Percentiles rank a stretch among this genome's conserved stretches.
phyloP scores from a whole-genome alignment of 345 rosid genomes.

The Eutrema yunnanense region DNA sequence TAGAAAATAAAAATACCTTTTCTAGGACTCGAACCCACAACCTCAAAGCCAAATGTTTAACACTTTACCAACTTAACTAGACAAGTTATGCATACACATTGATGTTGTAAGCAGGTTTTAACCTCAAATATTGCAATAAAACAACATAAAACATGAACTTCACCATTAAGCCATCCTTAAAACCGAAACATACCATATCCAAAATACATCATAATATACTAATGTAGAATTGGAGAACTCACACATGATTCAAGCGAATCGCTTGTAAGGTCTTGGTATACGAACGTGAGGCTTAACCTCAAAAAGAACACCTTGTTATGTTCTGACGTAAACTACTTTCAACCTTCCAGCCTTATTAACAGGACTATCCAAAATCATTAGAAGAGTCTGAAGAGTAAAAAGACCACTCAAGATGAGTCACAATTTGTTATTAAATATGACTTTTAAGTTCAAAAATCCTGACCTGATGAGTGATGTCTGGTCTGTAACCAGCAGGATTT shows the following conservation, averaged over 20 bases:
- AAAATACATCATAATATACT: no score
- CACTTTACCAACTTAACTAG: no score
- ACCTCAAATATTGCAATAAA: no score
- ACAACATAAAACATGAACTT: no score
- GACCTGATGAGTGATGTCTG: conserved; percentile 85
- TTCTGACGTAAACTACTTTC: conserved; percentile 67
- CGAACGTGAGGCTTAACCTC: conserved; percentile 86
- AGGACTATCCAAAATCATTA: conserved; percentile 78
- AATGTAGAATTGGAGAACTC: conserved; percentile 21
- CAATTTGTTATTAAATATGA: not conserved
- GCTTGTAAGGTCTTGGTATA: conserved; percentile 79
- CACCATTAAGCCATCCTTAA: no score
- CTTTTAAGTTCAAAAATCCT: not conserved
- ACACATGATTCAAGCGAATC: conserved; percentile 83
- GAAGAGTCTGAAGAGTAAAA: conserved; percentile 50
- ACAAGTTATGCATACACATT: no score
- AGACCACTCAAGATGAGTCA: not conserved
- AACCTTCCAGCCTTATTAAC: conserved; percentile 82
- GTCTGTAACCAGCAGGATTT: conserved; percentile 77
- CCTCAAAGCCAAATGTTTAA: no score
- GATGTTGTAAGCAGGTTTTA: no score
- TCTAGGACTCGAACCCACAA: no score
- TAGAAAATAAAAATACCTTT: no score
- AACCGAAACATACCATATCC: no score
- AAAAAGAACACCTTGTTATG: conserved; percentile 82